Conservation (phyloP, 164 flowering plant species). For the Umbilicus rupestris region DNA sequence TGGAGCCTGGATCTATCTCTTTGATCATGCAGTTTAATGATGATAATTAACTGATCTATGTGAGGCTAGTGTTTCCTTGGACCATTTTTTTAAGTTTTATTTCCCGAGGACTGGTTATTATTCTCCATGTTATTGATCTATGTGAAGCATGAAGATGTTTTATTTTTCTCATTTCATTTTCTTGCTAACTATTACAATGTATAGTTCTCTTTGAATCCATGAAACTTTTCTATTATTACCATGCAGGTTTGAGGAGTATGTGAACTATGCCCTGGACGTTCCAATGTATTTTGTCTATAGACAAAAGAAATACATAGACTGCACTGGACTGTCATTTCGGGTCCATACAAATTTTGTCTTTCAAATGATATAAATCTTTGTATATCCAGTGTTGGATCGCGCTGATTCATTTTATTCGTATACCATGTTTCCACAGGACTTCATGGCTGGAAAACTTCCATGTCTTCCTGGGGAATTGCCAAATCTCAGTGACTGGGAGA, state of each 20-base stretch:
- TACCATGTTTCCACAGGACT: constrained; percentile 48
- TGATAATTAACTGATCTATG: too few relatives aligned
- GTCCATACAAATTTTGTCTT: constrained; percentile 30
- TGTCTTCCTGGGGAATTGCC: constrained; percentile 84
- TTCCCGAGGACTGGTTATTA: too few relatives aligned
- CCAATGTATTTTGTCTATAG: constrained; percentile 97
- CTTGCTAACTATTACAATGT: neutral
- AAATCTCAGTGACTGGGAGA: constrained; percentile 89
- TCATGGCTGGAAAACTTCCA: constrained; percentile 91
- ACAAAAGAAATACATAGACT: constrained; percentile 83
- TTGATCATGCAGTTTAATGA: neutral
- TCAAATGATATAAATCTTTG: neutral
- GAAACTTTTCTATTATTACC: neutral
- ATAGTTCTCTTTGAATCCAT: neutral
- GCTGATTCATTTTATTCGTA: constrained; percentile 11
- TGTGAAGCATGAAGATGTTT: neutral
- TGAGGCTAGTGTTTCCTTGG: too few relatives aligned
- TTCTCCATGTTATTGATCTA: neutral
- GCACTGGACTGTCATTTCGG: constrained; percentile 90
- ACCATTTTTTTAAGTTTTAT: too few relatives aligned
- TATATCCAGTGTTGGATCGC: neutral
- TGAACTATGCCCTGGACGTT: constrained; percentile 96
- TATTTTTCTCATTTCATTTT: neutral
- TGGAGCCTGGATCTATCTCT: neutral
- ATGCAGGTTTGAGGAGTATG: constrained; percentile 93